These are phyloP conservation scores for Scorias spongiosa DNA, from an alignment of 2,329 filamentous ascomycete genomes.

Conservation along the genomic window DNA sequence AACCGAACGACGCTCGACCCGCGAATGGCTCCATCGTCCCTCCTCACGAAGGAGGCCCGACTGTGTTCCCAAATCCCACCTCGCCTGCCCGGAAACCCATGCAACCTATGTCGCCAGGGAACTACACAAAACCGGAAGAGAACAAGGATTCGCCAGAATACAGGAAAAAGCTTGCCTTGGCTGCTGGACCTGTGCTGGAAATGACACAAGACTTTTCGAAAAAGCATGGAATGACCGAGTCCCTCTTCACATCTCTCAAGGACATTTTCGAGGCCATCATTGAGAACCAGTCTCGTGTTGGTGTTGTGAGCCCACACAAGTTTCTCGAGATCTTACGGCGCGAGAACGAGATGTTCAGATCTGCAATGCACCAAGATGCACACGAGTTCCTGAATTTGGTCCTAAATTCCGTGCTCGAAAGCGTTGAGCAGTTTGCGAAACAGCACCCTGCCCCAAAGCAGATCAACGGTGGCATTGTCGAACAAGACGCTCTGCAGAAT, in stretches of 20 bases:
- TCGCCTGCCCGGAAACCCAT: slow-evolving; percentile 29
- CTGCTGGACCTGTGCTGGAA: slow-evolving; percentile 73
- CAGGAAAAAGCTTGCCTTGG: slow-evolving; percentile 91
- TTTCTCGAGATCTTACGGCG: slow-evolving; percentile 88
- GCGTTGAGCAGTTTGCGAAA: slow-evolving; percentile 76
- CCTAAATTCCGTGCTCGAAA: slow-evolving; percentile 89
- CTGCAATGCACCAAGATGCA: slow-evolving; percentile 94
- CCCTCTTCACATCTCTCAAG: slow-evolving; percentile 84
- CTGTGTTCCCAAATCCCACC: slow-evolving; percentile 19
- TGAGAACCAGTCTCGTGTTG: slow-evolving; percentile 64
- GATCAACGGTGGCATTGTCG: slow-evolving; percentile 13
- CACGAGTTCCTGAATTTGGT: slow-evolving; percentile 93
- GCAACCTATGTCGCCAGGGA: slow-evolving; percentile 37
- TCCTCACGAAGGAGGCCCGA: slow-evolving; percentile 10
- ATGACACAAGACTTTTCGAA: slow-evolving; percentile 65
- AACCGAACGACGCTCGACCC: slow-evolving; percentile 1
- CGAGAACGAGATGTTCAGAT: slow-evolving; percentile 94
- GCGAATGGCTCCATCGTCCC: slow-evolving; percentile 8
- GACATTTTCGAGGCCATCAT: slow-evolving; percentile 91
- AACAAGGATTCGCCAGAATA: slow-evolving; percentile 91
- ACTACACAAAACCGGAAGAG: slow-evolving; percentile 62
- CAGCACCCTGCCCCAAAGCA: slow-evolving; percentile 32
- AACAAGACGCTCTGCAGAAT: slow-evolving; percentile 9
- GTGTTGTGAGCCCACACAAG: slow-evolving; percentile 79
- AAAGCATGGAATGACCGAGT: slow-evolving; percentile 85